Conservation (phyloP, 2,329 filamentous ascomycete species). For the Ceratocystis harringtonii region DNA sequence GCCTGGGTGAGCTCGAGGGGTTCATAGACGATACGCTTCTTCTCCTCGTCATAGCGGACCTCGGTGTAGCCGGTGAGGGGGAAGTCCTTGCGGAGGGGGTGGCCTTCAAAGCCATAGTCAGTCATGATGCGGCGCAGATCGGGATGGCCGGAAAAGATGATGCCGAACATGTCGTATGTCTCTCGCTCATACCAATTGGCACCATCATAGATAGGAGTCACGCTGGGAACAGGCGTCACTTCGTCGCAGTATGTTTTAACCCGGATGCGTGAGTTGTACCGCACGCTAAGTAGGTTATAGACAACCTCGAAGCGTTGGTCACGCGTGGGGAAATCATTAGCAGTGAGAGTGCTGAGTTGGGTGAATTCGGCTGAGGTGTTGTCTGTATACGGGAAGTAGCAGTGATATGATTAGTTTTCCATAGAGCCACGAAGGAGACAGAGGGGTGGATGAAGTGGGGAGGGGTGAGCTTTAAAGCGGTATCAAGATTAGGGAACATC, state of each 20-base stretch:
- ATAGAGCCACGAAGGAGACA: not conserved
- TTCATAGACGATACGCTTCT: constrained; percentile 98
- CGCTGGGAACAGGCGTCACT: constrained; percentile 78
- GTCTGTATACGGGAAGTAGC: constrained; percentile 33
- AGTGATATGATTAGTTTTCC: not conserved
- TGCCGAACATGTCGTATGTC: constrained; percentile 92
- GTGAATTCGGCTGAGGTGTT: constrained; percentile 97
- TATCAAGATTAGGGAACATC: constrained; percentile 67
- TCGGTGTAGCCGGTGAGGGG: constrained; percentile 96
- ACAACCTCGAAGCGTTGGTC: constrained; percentile 95
- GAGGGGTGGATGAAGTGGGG: not conserved
- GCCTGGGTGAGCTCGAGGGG: constrained; percentile 95
- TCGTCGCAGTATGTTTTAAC: constrained; percentile 99
- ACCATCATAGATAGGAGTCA: constrained; percentile 76
- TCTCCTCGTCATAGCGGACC: constrained; percentile 96
- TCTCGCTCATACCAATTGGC: constrained; percentile 99
- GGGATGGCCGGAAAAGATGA: constrained; percentile 91
- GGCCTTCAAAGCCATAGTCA: constrained; percentile 96
- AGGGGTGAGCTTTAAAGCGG: constrained; percentile 39
- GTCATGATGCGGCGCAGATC: constrained; percentile 97
- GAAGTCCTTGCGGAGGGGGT: constrained; percentile 95
- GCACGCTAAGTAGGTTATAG: constrained; percentile 90
- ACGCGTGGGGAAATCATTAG: constrained; percentile 87
- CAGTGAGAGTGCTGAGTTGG: constrained; percentile 80
- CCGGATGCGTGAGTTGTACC: constrained; percentile 89